Conservation (phyloP, 2,329 filamentous ascomycete genomes). For the Elsinoe batatas region DNA sequence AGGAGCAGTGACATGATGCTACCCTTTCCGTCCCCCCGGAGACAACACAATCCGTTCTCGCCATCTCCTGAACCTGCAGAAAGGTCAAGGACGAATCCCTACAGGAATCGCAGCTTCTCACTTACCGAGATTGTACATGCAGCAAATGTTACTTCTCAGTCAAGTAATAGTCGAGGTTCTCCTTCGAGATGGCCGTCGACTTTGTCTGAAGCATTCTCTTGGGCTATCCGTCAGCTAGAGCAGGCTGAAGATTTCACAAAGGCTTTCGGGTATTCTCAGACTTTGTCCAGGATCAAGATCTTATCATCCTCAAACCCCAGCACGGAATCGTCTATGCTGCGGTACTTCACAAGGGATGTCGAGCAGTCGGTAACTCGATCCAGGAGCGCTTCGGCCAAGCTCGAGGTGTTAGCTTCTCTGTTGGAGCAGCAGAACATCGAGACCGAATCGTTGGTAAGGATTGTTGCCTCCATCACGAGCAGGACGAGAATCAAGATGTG, state of each 20-base stretch:
- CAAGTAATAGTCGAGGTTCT: neutral
- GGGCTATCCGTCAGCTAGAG: neutral
- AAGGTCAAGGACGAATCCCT: slow-evolving; percentile 5
- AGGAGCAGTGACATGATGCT: slow-evolving; percentile 11
- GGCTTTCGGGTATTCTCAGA: slow-evolving; percentile 7
- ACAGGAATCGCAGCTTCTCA: neutral
- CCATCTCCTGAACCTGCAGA: neutral
- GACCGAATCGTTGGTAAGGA: neutral
- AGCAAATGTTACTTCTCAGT: neutral
- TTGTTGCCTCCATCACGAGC: slow-evolving; percentile 35
- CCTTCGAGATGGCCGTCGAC: slow-evolving; percentile 2
- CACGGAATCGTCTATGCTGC: slow-evolving; percentile 39
- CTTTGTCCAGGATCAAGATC: slow-evolving; percentile 5
- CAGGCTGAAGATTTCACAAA: slow-evolving; percentile 8
- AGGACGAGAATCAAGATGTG: slow-evolving; percentile 93
- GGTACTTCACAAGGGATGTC: slow-evolving; percentile 59
- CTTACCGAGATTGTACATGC: slow-evolving; percentile 5
- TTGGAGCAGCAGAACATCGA: slow-evolving; percentile 67
- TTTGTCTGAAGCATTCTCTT: slow-evolving; percentile 1
- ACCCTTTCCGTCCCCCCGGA: neutral
- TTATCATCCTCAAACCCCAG: slow-evolving; percentile 8
- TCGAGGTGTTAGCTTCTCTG: slow-evolving; percentile 73
- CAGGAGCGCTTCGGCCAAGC: slow-evolving; percentile 64
- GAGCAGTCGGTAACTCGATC: slow-evolving; percentile 30
- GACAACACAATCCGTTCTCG: slow-evolving; percentile 10